Percentiles rank a stretch among this genome's conserved stretches.
Conservation (phyloP, 495 filamentous ascomycete genomes). For the Tuber calosporum region DNA sequence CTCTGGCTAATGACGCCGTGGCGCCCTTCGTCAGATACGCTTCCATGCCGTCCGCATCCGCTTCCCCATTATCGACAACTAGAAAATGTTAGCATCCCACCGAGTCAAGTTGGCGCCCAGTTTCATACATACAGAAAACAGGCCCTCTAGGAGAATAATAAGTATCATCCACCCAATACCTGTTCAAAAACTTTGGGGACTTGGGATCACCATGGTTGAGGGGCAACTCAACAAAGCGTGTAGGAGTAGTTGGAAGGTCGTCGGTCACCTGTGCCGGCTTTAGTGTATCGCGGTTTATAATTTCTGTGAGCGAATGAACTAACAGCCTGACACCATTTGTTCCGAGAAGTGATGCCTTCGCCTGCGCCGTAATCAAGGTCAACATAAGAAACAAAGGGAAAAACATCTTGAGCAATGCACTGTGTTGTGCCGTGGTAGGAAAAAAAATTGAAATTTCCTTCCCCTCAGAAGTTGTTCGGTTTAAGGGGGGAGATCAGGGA, state of each 20-base stretch:
- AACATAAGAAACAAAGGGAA: not conserved
- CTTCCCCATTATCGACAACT: constrained; percentile 35
- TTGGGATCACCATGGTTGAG: constrained; percentile 24
- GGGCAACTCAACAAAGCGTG: constrained; percentile 18
- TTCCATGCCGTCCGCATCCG: constrained; percentile 20
- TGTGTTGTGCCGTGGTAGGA: not conserved
- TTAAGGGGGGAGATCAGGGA: not conserved
- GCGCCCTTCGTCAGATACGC: constrained; percentile 15
- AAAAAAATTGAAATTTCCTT: not conserved
- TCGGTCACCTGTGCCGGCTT: not conserved
- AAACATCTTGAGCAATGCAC: not conserved
- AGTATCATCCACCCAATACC: constrained; percentile 51
- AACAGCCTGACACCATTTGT: not conserved
- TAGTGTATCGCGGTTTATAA: not conserved
- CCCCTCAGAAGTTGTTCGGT: not conserved
- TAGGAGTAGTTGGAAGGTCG: not conserved
- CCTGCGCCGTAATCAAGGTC: not conserved
- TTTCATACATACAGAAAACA: constrained; percentile 44
- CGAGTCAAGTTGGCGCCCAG: not conserved
- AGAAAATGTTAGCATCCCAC: constrained; percentile 4
- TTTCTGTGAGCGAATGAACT: not conserved
- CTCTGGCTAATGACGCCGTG: constrained; percentile 20
- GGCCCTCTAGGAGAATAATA: constrained; percentile 51
- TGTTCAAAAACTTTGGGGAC: constrained; percentile 49
- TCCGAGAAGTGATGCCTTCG: not conserved